Evolutionary conservation across 2,329 filamentous ascomycete genomes (phyloP).

Genomic region (Phyllosticta capitalensis): DNA sequence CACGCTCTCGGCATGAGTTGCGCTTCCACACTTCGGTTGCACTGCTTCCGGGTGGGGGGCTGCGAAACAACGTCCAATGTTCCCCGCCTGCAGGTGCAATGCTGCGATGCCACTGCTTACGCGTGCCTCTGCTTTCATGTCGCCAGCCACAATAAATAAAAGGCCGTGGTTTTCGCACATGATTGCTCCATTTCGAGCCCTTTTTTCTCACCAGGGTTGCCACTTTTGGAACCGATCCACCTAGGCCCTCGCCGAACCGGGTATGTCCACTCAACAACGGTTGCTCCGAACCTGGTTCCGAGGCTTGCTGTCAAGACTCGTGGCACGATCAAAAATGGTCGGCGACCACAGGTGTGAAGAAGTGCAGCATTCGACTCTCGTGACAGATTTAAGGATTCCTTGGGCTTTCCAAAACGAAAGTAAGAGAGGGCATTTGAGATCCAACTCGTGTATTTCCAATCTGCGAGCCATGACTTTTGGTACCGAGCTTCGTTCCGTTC

Average conservation of each 20-base stretch:
- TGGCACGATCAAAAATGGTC: too few species aligned
- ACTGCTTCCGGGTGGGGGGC: background rate
- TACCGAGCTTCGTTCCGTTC: too few species aligned
- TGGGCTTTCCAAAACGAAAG: too few species aligned
- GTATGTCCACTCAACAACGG: background rate
- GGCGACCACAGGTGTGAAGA: too few species aligned
- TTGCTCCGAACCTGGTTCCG: background rate
- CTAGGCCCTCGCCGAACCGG: background rate
- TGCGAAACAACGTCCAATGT: background rate
- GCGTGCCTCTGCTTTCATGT: background rate
- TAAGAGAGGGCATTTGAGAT: too few species aligned
- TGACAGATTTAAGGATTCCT: too few species aligned
- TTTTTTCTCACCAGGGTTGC: background rate
- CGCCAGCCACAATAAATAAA: background rate
- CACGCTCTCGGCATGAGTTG: background rate
- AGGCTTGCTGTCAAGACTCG: too few species aligned
- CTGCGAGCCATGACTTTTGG: too few species aligned
- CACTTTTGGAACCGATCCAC: background rate
- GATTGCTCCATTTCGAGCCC: background rate
- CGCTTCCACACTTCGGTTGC: background rate
- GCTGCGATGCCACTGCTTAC: background rate
- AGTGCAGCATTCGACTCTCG: too few species aligned
- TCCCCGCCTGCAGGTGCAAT: background rate
- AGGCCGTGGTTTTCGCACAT: background rate
- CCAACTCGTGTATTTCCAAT: too few species aligned